phyloP scores from a whole-genome alignment of 2,329 filamentous ascomycete genomes.

The Coniochaeta sp. region DNA sequence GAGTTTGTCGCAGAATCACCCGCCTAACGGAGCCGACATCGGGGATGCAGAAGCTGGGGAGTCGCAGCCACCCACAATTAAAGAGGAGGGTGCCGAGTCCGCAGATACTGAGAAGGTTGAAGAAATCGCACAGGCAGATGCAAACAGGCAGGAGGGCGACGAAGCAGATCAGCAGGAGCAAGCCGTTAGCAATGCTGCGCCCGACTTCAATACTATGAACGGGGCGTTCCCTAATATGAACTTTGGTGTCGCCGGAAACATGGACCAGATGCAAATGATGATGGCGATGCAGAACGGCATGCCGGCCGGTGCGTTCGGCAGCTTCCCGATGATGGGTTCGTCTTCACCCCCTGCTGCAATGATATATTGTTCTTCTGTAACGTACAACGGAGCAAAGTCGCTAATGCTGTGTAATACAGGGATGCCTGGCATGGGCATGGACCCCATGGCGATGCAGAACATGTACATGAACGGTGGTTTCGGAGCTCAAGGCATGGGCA shows the following conservation, averaged over 20 bases:
- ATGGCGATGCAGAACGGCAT: slow-evolving; percentile 69
- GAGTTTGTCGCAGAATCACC: background rate
- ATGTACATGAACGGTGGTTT: slow-evolving; percentile 76
- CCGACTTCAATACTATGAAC: slow-evolving; percentile 30
- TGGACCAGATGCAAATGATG: slow-evolving; percentile 76
- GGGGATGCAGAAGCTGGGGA: slow-evolving; percentile 1
- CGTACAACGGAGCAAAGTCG: slow-evolving; percentile 6
- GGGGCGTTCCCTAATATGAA: slow-evolving; percentile 51
- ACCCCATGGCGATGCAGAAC: slow-evolving; percentile 67
- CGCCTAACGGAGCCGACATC: background rate
- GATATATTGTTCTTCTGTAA: background rate
- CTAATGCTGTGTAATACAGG: slow-evolving; percentile 37
- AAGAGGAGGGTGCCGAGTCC: slow-evolving; percentile 9
- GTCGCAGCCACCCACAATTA: slow-evolving; percentile 3
- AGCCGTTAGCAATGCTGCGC: slow-evolving; percentile 14
- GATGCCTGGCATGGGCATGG: slow-evolving; percentile 81
- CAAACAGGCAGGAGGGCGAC: slow-evolving; percentile 21
- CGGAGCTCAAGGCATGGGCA: slow-evolving; percentile 67
- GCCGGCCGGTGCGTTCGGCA: slow-evolving; percentile 45
- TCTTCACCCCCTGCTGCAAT: slow-evolving; percentile 13
- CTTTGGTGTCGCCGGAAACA: slow-evolving; percentile 53
- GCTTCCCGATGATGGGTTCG: slow-evolving; percentile 83
- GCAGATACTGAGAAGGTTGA: slow-evolving; percentile 18
- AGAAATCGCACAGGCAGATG: slow-evolving; percentile 17
- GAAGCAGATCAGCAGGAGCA: slow-evolving; percentile 20